Evolutionary conservation across 1,284 basidiomycete species (phyloP).

Genomic region (Apiotrichum siamense): DNA sequence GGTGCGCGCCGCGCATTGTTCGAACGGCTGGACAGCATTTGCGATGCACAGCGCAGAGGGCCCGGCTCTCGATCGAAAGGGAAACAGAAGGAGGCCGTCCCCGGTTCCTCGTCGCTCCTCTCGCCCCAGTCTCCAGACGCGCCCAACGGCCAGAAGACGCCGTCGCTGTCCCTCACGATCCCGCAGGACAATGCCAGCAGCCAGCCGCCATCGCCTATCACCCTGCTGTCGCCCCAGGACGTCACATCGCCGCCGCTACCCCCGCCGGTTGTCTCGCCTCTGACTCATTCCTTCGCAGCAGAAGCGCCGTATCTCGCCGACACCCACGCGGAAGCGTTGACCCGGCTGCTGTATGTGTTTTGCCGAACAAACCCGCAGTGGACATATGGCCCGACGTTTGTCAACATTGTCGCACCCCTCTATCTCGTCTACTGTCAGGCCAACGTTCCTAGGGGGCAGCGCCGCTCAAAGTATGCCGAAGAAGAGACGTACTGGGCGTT

Average conservation of each 20-base stretch:
- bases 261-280: background rate
- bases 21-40: constrained; percentile 8
- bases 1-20: constrained; percentile 11
- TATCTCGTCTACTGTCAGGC: constrained; percentile 37
- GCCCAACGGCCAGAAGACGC: constrained; percentile 1
- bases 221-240: constrained; percentile 30
- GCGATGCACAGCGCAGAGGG: background rate
- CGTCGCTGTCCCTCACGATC: constrained; percentile 21
- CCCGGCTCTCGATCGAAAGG: constrained; percentile 2
- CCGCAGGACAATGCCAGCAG: constrained; percentile 1
- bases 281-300: constrained; percentile 12
- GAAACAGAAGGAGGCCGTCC: constrained; percentile 8
- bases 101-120: constrained; percentile 6
- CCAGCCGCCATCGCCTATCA: constrained; percentile 29
- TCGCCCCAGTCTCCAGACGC: constrained; percentile 12
- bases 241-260: constrained; percentile 13
- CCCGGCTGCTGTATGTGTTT: constrained; percentile 44
- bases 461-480: constrained; percentile 26
- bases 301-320: constrained; percentile 22
- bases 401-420: constrained; percentile 41
- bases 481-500: constrained; percentile 45
- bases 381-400: constrained; percentile 36
- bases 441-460: constrained; percentile 1
- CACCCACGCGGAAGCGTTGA: constrained; percentile 41
- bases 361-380: constrained; percentile 36